phyloP scores from a whole-genome alignment of 768 basidiomycete species.

The Rhizopogon salebrosus region DNA sequence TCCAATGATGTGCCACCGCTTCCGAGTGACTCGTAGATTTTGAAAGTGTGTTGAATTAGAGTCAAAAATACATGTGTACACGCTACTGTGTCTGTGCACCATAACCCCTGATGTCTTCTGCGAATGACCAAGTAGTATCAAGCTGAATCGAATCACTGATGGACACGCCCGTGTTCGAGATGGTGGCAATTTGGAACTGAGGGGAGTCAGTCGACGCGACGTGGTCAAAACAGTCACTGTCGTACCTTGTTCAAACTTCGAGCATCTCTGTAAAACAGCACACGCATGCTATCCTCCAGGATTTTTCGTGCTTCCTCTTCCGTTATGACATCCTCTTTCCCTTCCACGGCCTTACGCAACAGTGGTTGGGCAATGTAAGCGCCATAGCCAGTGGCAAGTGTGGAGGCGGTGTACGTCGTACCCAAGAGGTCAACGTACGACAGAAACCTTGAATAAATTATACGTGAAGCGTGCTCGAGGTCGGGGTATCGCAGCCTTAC shows the following conservation, averaged over 20 bases:
- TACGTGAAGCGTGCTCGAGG: background rate
- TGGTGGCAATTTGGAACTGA: constrained; percentile 93
- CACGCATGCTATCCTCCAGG: constrained; percentile 82
- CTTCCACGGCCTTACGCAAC: constrained; percentile 87
- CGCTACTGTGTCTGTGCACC: constrained; percentile 82
- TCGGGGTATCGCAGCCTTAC: constrained; percentile 36
- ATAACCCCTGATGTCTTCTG: constrained; percentile 88
- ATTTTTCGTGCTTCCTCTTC: constrained; percentile 77
- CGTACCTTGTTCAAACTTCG: constrained; percentile 90
- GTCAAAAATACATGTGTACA: constrained; percentile 1
- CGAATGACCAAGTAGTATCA: constrained; percentile 86
- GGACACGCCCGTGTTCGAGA: constrained; percentile 68
- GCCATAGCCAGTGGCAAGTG: constrained; percentile 94
- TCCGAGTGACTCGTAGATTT: background rate
- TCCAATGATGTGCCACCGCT: too few relatives aligned
- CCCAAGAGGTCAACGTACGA: constrained; percentile 93
- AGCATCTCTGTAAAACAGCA: constrained; percentile 95
- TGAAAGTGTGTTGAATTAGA: background rate
- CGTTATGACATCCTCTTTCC: constrained; percentile 64
- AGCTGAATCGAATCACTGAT: constrained; percentile 77
- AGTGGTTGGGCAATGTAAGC: constrained; percentile 90
- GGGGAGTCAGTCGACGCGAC: background rate
- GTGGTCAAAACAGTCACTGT: background rate
- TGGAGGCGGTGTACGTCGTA: constrained; percentile 92
- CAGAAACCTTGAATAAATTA: constrained; percentile 62